These are phyloP conservation scores for Leccinellum albellum DNA, from an alignment of 768 basidiomycete species.

Conservation along the genomic window DNA sequence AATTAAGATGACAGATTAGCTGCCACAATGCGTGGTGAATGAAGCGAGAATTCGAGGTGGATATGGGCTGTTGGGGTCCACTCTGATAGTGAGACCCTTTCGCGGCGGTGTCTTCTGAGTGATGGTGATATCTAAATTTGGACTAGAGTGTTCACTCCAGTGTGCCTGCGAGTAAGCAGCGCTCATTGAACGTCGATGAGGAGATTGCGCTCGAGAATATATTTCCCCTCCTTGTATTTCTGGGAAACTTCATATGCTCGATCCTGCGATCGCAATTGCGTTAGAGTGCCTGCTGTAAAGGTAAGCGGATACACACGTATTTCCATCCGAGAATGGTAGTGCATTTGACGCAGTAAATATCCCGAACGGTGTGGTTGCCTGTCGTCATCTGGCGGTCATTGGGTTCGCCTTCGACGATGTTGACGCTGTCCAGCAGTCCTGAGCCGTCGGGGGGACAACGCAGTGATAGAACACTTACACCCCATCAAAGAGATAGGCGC, in stretches of 20 bases:
- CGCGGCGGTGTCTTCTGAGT: constrained; percentile 7
- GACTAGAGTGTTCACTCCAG: constrained; percentile 1
- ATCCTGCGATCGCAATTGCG: constrained; percentile 52
- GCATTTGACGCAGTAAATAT: constrained; percentile 93
- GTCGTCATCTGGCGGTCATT: constrained; percentile 96
- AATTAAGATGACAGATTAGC: constrained; percentile 23
- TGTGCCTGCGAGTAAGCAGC: constrained; percentile 8
- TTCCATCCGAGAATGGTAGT: constrained; percentile 90
- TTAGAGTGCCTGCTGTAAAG: neutral
- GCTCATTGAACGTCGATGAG: constrained; percentile 79
- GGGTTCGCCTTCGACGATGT: constrained; percentile 84
- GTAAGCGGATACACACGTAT: constrained; percentile 58
- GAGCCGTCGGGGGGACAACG: constrained; percentile 8
- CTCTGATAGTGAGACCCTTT: constrained; percentile 14
- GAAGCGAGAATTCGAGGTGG: constrained; percentile 11
- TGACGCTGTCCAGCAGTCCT: constrained; percentile 57
- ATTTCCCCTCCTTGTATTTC: constrained; percentile 99
- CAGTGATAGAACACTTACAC: constrained; percentile 59
- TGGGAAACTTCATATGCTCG: constrained; percentile 85
- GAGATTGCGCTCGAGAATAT: constrained; percentile 91
- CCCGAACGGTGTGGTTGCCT: constrained; percentile 92
- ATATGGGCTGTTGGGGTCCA: constrained; percentile 12
- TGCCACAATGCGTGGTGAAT: constrained; percentile 18
- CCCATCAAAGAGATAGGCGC: constrained; percentile 89
- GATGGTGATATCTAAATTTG: constrained; percentile 9